A percentile compares a stretch with the other conserved stretches of the same genome.
These are phyloP conservation scores for Dillenia suffruticosa DNA, from an alignment of 164 flowering plant species.

Conservation along the genomic window DNA sequence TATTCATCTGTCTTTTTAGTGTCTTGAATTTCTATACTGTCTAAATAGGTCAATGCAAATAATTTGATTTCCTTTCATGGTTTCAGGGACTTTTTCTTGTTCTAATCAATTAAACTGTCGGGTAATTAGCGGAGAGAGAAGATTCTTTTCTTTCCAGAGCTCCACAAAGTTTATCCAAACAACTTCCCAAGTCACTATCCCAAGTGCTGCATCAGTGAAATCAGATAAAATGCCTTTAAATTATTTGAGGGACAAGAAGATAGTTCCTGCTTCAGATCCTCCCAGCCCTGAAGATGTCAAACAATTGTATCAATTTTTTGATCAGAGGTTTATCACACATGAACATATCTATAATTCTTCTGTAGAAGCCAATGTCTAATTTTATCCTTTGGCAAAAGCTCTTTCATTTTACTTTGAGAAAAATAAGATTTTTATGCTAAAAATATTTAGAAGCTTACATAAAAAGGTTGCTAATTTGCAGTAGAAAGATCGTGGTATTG, in stretches of 20 bases:
- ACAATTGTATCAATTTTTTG: constrained; percentile 56
- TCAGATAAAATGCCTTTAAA: constrained; percentile 28
- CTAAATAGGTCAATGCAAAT: not conserved
- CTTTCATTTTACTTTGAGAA: not conserved
- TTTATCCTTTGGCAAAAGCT: too few species aligned
- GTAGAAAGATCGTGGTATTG: constrained; percentile 72
- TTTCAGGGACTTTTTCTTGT: not conserved
- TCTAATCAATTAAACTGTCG: constrained; percentile 13
- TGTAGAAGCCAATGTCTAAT: not conserved
- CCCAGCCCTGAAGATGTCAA: constrained; percentile 59
- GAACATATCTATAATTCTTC: not conserved
- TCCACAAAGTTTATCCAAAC: constrained; percentile 42
- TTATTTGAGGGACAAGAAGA: constrained; percentile 48
- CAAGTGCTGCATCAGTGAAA: constrained; percentile 32
- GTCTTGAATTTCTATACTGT: not conserved
- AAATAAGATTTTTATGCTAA: not conserved
- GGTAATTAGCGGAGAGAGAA: constrained; percentile 15
- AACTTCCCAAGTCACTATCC: constrained; percentile 35
- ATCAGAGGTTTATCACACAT: constrained; percentile 39
- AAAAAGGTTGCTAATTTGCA: constrained; percentile 24
- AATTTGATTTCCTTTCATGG: not conserved
- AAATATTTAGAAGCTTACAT: not conserved
- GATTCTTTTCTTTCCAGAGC: constrained; percentile 15
- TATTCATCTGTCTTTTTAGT: not conserved
- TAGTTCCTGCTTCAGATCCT: constrained; percentile 77